phyloP scores from a whole-genome alignment of 306 rosid genomes.

The Ceratonia siliqua region DNA sequence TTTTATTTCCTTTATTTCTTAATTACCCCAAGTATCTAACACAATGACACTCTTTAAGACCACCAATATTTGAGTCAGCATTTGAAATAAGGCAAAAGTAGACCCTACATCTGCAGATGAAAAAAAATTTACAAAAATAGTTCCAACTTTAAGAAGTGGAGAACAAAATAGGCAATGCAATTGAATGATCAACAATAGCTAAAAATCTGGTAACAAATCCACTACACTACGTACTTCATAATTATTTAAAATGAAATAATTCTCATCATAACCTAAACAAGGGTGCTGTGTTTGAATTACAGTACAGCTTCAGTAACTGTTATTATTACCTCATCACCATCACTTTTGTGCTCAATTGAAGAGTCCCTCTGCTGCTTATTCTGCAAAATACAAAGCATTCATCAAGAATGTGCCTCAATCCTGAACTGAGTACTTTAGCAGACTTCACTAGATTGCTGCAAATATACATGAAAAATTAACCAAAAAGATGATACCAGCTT shows the following conservation, averaged over 20 bases:
- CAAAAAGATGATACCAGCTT: constrained; percentile 57
- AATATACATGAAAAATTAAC: not conserved
- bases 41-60: not conserved
- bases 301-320: constrained; percentile 8
- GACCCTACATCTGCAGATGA: not conserved
- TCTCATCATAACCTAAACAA: constrained; percentile 28
- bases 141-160: not conserved
- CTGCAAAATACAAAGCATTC: constrained; percentile 37
- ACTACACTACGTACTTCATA: not conserved
- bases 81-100: not conserved
- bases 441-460: constrained; percentile 19
- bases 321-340: constrained; percentile 68
- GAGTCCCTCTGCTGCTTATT: constrained; percentile 60
- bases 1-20: no score
- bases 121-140: not conserved
- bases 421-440: constrained; percentile 10
- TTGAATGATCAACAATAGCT: not conserved
- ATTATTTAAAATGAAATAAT: constrained; percentile 18
- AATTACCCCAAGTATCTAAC: no score
- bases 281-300: constrained; percentile 12
- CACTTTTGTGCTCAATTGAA: constrained; percentile 52
- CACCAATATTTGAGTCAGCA: not conserved
- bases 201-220: not conserved
- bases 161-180: not conserved
- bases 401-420: not conserved